These are phyloP conservation scores for Cyberlindnera suaveolens DNA, from an alignment of 805 yeast genomes.

Conservation along the genomic window DNA sequence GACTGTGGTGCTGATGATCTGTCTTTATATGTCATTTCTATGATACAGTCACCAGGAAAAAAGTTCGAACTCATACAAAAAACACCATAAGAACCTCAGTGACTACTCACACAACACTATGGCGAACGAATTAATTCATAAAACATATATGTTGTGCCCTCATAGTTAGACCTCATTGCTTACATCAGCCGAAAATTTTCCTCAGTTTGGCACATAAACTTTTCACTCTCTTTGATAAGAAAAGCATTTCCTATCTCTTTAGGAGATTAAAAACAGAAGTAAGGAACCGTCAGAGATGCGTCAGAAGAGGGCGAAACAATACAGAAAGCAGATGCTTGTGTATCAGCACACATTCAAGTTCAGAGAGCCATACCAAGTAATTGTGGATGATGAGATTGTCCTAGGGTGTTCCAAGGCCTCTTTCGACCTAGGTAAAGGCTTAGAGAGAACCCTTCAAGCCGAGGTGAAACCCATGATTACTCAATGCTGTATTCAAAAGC, in stretches of 20 bases:
- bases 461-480: constrained; percentile 89
- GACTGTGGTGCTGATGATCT: no score
- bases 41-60: no score
- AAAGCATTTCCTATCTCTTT: not conserved
- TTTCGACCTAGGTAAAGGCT: constrained; percentile 75
- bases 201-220: no score
- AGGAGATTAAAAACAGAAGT: not conserved
- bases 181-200: no score
- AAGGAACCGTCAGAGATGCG: constrained; percentile 50
- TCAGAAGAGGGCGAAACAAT: constrained; percentile 92
- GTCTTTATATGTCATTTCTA: no score
- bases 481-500: constrained; percentile 87
- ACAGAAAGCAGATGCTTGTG: constrained; percentile 86
- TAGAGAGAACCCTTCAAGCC: constrained; percentile 75
- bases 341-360: constrained; percentile 83
- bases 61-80: no score
- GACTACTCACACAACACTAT: no score
- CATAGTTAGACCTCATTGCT: no score
- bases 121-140: no score
- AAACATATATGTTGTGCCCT: no score
- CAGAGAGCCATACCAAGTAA: constrained; percentile 87
- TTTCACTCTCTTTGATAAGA: not conserved
- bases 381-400: constrained; percentile 78
- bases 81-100: no score
- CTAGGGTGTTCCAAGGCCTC: constrained; percentile 58